Evolutionary conservation across 2,329 filamentous ascomycete species (phyloP).

Genomic region (Pleoardoris graminearum): DNA sequence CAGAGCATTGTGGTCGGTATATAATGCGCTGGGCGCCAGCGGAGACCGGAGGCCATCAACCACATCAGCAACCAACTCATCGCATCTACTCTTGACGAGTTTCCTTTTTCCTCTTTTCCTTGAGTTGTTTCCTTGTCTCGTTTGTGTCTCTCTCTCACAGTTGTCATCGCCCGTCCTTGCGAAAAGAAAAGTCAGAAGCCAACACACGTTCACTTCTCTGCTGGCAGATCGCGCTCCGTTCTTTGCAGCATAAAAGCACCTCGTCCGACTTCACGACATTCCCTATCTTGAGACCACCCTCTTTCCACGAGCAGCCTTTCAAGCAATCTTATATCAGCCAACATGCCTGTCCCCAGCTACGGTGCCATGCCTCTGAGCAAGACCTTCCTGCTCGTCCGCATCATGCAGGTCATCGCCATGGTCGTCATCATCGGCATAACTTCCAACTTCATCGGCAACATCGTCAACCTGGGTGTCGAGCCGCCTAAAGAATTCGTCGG

Average conservation of each 20-base stretch:
- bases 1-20: constrained; percentile 20
- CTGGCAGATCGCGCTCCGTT: constrained; percentile 42
- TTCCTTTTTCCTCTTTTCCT: constrained; percentile 38
- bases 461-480: constrained; percentile 66
- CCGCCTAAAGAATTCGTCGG: constrained; percentile 75
- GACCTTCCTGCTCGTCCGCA: constrained; percentile 74
- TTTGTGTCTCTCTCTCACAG: constrained; percentile 36
- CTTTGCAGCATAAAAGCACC: constrained; percentile 31
- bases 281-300: constrained; percentile 21
- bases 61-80: constrained; percentile 39
- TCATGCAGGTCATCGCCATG: constrained; percentile 71
- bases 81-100: constrained; percentile 33
- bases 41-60: constrained; percentile 30
- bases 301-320: constrained; percentile 12
- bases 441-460: constrained; percentile 79
- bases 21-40: constrained; percentile 28
- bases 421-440: constrained; percentile 78
- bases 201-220: constrained; percentile 35
- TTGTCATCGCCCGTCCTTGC: constrained; percentile 32
- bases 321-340: constrained; percentile 31
- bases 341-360: constrained; percentile 61
- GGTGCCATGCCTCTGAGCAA: constrained; percentile 71
- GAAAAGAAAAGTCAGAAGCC: constrained; percentile 26
- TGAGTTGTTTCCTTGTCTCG: constrained; percentile 36
- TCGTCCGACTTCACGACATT: constrained; percentile 25